A percentile compares a stretch with the other conserved stretches of the same genome.
These are phyloP conservation scores for Plasmopara viticola DNA, from an alignment of 352 stramenopile species.

Conservation along the genomic window DNA sequence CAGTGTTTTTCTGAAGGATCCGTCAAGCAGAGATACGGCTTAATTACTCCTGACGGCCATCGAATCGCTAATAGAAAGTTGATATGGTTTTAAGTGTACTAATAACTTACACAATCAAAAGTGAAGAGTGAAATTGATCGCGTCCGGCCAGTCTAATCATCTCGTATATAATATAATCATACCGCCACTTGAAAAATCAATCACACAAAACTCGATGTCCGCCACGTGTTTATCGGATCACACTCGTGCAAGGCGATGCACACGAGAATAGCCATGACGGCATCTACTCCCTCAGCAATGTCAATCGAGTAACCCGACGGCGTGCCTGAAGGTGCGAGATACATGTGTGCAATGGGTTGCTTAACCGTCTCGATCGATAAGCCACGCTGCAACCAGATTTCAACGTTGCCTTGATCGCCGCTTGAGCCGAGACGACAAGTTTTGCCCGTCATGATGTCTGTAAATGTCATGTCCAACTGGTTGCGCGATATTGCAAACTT, in stretches of 20 bases:
- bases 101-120: neutral
- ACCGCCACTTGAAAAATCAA: neutral
- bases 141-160: no score
- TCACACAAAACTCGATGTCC: conserved; percentile 2
- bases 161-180: no score
- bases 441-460: conserved; percentile 31
- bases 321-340: conserved; percentile 11
- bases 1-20: conserved; percentile 8
- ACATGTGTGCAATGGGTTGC: conserved; percentile 32
- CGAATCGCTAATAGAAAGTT: conserved; percentile 9
- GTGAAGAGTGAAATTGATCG: no score
- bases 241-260: conserved; percentile 28
- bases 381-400: conserved; percentile 34
- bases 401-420: conserved; percentile 21
- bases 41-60: conserved; percentile 9
- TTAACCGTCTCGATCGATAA: conserved; percentile 6
- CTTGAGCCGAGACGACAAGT: conserved; percentile 23
- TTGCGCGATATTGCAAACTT: conserved; percentile 22
- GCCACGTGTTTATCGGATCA: conserved; percentile 14
- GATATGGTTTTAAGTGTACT: neutral
- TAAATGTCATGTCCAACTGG: conserved; percentile 28
- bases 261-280: conserved; percentile 25
- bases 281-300: conserved; percentile 32
- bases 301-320: conserved; percentile 27
- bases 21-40: conserved; percentile 4